Evolutionary conservation across 2,329 filamentous ascomycete species (phyloP).

Genomic region (Fusarium longipes): DNA sequence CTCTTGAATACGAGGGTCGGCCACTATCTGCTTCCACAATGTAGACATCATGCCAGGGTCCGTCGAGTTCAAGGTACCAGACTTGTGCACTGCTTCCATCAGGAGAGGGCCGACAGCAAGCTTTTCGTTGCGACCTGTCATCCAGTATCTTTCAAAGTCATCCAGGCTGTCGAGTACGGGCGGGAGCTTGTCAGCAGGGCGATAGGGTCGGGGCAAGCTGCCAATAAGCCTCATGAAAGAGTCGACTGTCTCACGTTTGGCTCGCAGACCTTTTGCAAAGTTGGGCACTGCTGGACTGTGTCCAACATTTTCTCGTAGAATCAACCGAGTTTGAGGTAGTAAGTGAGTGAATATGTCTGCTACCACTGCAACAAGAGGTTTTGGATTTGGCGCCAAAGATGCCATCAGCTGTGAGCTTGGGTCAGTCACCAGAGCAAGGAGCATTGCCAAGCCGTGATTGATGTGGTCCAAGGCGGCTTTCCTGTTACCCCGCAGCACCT

Average conservation of each 20-base stretch:
- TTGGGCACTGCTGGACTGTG: conserved; percentile 31
- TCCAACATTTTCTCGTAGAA: conserved; percentile 26
- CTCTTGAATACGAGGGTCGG: conserved; percentile 20
- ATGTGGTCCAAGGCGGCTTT: conserved; percentile 51
- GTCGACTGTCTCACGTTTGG: conserved; percentile 32
- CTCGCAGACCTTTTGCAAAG: conserved; percentile 26
- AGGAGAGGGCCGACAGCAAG: conserved; percentile 20
- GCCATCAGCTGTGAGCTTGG: conserved; percentile 14
- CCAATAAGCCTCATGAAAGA: conserved; percentile 32
- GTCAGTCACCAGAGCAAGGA: conserved; percentile 49
- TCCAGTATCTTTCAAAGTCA: conserved; percentile 39
- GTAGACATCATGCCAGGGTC: conserved; percentile 10
- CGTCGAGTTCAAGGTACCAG: conserved; percentile 3
- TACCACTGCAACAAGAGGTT: conserved; percentile 30
- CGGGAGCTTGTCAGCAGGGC: conserved; percentile 1
- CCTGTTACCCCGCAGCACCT: conserved; percentile 47
- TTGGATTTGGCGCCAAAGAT: conserved; percentile 38
- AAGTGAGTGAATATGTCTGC: conserved; percentile 35
- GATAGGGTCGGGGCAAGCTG: conserved; percentile 16
- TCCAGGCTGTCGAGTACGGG: conserved; percentile 25
- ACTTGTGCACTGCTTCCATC: conserved; percentile 12
- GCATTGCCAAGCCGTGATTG: conserved; percentile 51
- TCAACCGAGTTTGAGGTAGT: conserved; percentile 17
- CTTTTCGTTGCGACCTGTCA: conserved; percentile 7
- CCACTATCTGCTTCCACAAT: conserved; percentile 14